These are phyloP conservation scores for Aspergillus oerlinghausenensis DNA, from an alignment of 2,329 filamentous ascomycete genomes.

Conservation along the genomic window DNA sequence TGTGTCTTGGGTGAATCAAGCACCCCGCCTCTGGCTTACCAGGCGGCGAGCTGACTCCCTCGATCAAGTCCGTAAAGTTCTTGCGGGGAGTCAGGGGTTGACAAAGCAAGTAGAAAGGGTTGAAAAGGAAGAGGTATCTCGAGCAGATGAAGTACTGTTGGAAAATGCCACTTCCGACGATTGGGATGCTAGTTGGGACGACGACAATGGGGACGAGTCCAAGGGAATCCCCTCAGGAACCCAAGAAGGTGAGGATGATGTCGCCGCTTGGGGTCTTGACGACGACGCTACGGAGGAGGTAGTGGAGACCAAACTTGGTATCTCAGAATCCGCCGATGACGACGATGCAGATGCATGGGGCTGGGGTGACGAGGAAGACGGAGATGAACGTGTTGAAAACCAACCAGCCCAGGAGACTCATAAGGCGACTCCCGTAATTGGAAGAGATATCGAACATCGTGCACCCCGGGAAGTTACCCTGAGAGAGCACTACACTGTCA, in stretches of 20 bases:
- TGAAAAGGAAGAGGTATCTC: conserved; percentile 74
- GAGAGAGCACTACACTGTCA: conserved; percentile 82
- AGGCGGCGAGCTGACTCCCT: conserved; percentile 78
- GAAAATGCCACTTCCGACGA: conserved; percentile 54
- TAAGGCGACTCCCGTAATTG: conserved; percentile 19
- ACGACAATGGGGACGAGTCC: conserved; percentile 51
- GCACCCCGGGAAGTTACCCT: conserved; percentile 64
- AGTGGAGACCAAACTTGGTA: conserved; percentile 13
- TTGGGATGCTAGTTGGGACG: conserved; percentile 78
- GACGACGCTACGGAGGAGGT: conserved; percentile 32
- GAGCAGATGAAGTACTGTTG: conserved; percentile 62
- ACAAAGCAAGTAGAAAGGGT: conserved; percentile 73
- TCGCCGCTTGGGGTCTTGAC: conserved; percentile 50
- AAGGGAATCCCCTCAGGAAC: conserved; percentile 12
- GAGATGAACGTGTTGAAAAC: conserved; percentile 28
- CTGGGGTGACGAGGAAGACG: conserved; percentile 67
- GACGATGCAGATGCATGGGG: conserved; percentile 67
- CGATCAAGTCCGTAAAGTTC: conserved; percentile 64
- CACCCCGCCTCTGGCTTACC: conserved; percentile 77
- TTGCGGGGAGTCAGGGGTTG: conserved; percentile 62
- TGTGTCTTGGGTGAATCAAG: conserved; percentile 73
- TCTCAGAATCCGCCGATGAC: conserved; percentile 19
- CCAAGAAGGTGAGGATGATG: conserved; percentile 39
- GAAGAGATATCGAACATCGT: conserved; percentile 12
- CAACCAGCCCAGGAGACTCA: conserved; percentile 16